Evolutionary conservation across 2,329 filamentous ascomycete species (phyloP), one percentile per base, ranked within the genome.

Genomic region (Emydomyces testavorans): DNA sequence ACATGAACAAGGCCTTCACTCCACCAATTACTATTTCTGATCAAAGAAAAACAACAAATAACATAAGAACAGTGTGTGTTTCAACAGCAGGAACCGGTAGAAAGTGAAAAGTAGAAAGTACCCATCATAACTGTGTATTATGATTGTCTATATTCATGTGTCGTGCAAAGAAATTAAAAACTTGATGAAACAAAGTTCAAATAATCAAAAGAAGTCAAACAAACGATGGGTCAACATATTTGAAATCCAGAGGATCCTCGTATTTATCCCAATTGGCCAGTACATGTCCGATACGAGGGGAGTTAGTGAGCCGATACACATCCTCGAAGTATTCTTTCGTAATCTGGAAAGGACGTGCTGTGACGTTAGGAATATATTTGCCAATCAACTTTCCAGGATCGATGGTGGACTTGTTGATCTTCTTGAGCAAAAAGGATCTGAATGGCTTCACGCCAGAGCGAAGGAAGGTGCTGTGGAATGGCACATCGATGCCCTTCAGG

Each of bases 291-390:
- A 73, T 70, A 34, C 69, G 72, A 37, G 79, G 79, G 16, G 74
- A 78, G 71, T 93, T 95, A 47, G 92, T 98, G 64, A 98, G 71
- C 60, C 80, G 80, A 72, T 96, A 96, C 43, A 98, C 93, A 63
- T 96, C 92, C 76, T 98, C 90, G 70, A 98, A 98, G 73, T 98
- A 98, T 72, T 96, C 92, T 77, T 89, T 94, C 48, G 88, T 94
- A 56, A 98, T 75, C 66, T 88, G 87, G 65, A 98, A 98, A 13
- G 92, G 92, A 70, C 82, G 82, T 50, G 92, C 92, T 48, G 92
- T 98, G 57, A 98, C 93, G 69, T 98, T 98, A 58, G 92, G 92
- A 57, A 98, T 96, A 72, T 98, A 98, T 72, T 98, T 98, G 61
- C 92, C 92, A 57, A 98, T 78, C 61, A 98, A 72, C 76, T 96